These are phyloP conservation scores for Wickerhamiella cacticola DNA, from an alignment of 805 yeast genomes.

Conservation along the genomic window DNA sequence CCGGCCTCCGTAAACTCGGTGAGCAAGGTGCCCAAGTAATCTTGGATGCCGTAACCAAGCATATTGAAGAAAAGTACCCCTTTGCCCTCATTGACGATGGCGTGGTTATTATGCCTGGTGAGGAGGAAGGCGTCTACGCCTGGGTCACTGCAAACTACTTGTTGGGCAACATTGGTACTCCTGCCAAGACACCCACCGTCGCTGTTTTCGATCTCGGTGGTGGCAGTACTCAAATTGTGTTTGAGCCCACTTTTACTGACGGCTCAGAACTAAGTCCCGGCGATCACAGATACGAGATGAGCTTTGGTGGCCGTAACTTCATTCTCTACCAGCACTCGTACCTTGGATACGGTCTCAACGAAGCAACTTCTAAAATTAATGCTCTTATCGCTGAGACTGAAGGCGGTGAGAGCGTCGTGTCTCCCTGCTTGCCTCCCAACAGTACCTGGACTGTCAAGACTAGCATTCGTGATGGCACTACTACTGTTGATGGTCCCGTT, in stretches of 20 bases:
- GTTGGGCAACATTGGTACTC: constrained; percentile 83
- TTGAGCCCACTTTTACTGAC: constrained; percentile 66
- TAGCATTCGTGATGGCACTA: constrained; percentile 35
- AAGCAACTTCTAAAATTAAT: constrained; percentile 80
- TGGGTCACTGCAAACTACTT: constrained; percentile 96
- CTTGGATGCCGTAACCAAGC: constrained; percentile 60
- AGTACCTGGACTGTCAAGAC: constrained; percentile 47
- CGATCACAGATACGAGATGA: constrained; percentile 70
- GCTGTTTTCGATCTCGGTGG: constrained; percentile 98
- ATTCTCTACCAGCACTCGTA: constrained; percentile 86
- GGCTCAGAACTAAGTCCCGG: constrained; percentile 54
- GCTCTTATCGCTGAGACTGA: constrained; percentile 43
- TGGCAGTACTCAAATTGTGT: constrained; percentile 96
- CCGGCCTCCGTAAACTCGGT: constrained; percentile 85
- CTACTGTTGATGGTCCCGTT: constrained; percentile 17
- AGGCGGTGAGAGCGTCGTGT: constrained; percentile 29
- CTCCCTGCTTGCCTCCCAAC: constrained; percentile 87
- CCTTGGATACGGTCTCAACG: constrained; percentile 89
- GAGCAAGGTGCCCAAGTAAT: constrained; percentile 58
- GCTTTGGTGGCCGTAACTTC: constrained; percentile 73
- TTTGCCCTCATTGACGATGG: constrained; percentile 87
- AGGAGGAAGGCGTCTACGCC: constrained; percentile 95
- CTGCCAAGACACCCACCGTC: constrained; percentile 70
- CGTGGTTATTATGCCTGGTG: constrained; percentile 86
- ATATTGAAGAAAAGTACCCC: constrained; percentile 71